Conservation (phyloP, 306 rosid species). For the Herpetospermum pedunculosum region DNA sequence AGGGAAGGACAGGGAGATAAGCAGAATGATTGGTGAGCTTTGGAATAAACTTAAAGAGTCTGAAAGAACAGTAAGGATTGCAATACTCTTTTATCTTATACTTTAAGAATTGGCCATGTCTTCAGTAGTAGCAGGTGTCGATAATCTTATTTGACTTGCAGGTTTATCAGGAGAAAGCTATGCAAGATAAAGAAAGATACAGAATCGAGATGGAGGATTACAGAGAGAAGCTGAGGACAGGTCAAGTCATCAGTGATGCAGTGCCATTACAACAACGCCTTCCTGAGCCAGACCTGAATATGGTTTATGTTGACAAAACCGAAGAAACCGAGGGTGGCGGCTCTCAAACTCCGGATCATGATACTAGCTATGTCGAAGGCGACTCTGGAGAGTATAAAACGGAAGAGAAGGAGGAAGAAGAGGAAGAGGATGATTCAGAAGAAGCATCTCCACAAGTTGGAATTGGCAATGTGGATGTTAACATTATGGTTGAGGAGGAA, state of each 20-base stretch:
- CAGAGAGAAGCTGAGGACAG: constrained; percentile 41
- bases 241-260: constrained; percentile 52
- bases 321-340: constrained; percentile 33
- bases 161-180: constrained; percentile 89
- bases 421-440: constrained; percentile 22
- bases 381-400: constrained; percentile 33
- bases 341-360: constrained; percentile 28
- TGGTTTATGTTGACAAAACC: constrained; percentile 31
- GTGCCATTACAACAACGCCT: constrained; percentile 60
- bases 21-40: constrained; percentile 81
- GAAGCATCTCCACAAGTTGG: constrained; percentile 15
- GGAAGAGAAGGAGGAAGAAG: constrained; percentile 23
- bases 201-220: constrained; percentile 70
- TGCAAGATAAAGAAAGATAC: constrained; percentile 80
- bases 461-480: constrained; percentile 18
- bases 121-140: background rate
- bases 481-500: constrained; percentile 17
- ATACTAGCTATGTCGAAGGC: constrained; percentile 41
- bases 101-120: background rate
- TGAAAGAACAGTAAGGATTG: constrained; percentile 48
- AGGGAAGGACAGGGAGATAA: constrained; percentile 82
- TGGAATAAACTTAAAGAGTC: constrained; percentile 69
- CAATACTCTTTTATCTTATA: background rate
- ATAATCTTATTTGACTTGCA: constrained; percentile 12
- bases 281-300: constrained; percentile 34